phyloP scores from a whole-genome alignment of 2,329 filamentous ascomycete genomes.

The Neofusicoccum kwambonambiense region DNA sequence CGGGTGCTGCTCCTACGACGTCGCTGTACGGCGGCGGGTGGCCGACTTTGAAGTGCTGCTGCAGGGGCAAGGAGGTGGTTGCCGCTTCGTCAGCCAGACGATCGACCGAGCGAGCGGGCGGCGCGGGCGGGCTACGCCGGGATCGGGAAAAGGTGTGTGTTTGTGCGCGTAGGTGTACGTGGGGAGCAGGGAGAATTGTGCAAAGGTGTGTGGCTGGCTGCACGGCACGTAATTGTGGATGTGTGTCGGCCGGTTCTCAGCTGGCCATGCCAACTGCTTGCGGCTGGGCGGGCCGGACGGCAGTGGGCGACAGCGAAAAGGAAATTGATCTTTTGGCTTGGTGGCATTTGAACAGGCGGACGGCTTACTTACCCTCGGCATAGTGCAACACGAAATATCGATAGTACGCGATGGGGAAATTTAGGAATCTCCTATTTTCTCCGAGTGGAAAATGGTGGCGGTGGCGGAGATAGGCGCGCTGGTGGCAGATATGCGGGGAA shows the following conservation, averaged over 20 bases:
- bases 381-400: not conserved
- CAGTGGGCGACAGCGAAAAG: no score
- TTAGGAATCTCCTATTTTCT: not conserved
- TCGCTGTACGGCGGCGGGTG: slow-evolving; percentile 1
- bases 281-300: no score
- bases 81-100: not conserved
- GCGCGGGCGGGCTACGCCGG: no score
- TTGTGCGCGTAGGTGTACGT: no score
- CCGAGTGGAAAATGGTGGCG: not conserved
- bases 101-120: no score
- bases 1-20: not conserved
- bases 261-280: no score
- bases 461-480: not conserved
- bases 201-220: no score
- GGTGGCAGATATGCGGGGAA: not conserved
- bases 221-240: no score
- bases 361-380: not conserved
- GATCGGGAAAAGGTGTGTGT: not conserved
- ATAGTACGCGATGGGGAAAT: not conserved
- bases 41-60: slow-evolving; percentile 11
- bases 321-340: no score
- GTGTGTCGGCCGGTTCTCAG: no score
- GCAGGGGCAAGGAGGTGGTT: not conserved
- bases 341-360: not conserved
- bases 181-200: no score